Percentiles rank a stretch among this genome's conserved stretches.
Conservation (phyloP, 805 yeast genomes). For the Hanseniaspora singularis region DNA sequence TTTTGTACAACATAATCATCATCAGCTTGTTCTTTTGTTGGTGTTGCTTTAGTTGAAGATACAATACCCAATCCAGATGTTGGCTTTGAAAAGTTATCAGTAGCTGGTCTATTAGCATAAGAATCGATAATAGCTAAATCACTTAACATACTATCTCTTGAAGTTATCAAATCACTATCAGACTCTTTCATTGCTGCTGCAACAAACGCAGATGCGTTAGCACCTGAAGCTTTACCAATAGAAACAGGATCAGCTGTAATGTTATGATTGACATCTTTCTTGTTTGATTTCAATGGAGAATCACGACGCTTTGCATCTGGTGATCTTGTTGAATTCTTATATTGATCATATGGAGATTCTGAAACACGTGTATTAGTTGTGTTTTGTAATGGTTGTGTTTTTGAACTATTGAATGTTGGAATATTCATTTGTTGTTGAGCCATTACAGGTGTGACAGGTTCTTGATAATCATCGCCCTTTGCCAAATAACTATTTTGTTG, state of each 20-base stretch:
- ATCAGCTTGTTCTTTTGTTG: slow-evolving; percentile 9
- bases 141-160: slow-evolving; percentile 9
- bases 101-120: slow-evolving; percentile 5
- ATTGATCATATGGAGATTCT: slow-evolving; percentile 11
- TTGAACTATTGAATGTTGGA: neutral
- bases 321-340: neutral
- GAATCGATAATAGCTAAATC: slow-evolving; percentile 10
- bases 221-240: slow-evolving; percentile 8
- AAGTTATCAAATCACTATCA: no score
- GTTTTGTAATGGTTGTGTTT: neutral
- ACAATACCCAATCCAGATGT: slow-evolving; percentile 14
- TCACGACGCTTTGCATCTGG: neutral
- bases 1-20: slow-evolving; percentile 12
- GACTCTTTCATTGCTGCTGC: neutral
- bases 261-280: neutral
- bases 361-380: neutral
- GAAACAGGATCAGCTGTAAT: slow-evolving; percentile 5
- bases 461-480: neutral
- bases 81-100: slow-evolving; percentile 9
- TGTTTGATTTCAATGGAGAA: neutral
- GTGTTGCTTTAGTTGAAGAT: slow-evolving; percentile 2
- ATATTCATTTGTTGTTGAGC: neutral
- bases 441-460: neutral
- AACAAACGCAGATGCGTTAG: slow-evolving; percentile 5
- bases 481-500: no score